A percentile compares a stretch with the other conserved stretches of the same genome.
phyloP scores from a whole-genome alignment of 805 yeast species.

The Martiniozyma abietophila region DNA sequence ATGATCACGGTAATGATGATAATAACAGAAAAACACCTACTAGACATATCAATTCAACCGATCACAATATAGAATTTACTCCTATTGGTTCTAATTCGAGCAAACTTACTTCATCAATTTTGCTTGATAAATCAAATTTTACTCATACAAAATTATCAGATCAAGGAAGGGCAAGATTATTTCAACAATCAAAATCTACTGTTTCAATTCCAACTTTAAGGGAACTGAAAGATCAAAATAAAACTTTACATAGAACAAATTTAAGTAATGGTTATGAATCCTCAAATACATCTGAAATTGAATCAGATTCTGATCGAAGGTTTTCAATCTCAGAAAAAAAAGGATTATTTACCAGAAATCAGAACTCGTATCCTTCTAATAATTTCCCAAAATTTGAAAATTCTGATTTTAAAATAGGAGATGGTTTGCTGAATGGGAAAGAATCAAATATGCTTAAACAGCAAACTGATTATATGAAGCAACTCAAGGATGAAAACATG shows the following conservation, averaged over 20 bases:
- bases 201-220: too few relatives aligned
- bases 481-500: slow-evolving; percentile 33
- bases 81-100: slow-evolving; percentile 11
- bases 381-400: slow-evolving; percentile 18
- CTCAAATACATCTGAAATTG: slow-evolving; percentile 7
- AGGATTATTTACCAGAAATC: too few relatives aligned
- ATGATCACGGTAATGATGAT: slow-evolving; percentile 19
- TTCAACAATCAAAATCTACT: slow-evolving; percentile 5
- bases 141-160: slow-evolving; percentile 1
- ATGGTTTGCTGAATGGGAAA: slow-evolving; percentile 7
- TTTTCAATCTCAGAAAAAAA: slow-evolving; percentile 10
- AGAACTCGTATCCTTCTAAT: slow-evolving; percentile 23
- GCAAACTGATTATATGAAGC: slow-evolving; percentile 21
- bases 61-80: slow-evolving; percentile 8
- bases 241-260: slow-evolving; percentile 5
- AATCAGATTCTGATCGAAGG: neutral
- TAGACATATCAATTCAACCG: neutral
- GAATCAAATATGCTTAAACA: slow-evolving; percentile 18
- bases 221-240: slow-evolving; percentile 1
- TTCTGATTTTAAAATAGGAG: slow-evolving; percentile 12
- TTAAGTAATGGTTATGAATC: slow-evolving; percentile 11
- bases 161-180: slow-evolving; percentile 2
- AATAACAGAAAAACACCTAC: slow-evolving; percentile 3
- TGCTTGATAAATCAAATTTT: slow-evolving; percentile 3
- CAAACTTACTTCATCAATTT: neutral